These are phyloP conservation scores for Cucumis hystrix DNA, from an alignment of 306 rosid genomes.

Conservation along the genomic window DNA sequence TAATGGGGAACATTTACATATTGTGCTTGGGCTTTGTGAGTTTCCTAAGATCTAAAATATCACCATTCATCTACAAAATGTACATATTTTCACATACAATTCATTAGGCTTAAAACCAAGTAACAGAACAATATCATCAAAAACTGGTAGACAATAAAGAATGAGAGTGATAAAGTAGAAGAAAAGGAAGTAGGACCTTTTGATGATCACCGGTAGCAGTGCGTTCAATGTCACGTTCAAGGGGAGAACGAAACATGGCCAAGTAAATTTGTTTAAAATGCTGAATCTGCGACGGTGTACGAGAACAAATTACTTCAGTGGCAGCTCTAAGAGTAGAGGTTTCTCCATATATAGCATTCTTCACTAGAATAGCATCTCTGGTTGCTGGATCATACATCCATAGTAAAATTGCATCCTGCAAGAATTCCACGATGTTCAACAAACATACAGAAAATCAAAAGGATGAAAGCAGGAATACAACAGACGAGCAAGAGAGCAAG, in stretches of 20 bases:
- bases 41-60: neutral
- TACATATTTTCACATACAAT: neutral
- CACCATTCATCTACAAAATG: neutral
- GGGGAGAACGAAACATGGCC: slow-evolving; percentile 24
- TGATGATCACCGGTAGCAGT: slow-evolving; percentile 47
- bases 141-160: neutral
- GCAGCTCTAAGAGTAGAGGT: slow-evolving; percentile 34
- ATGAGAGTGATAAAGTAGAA: neutral
- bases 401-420: slow-evolving; percentile 51
- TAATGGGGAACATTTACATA: neutral
- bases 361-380: slow-evolving; percentile 48
- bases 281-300: slow-evolving; percentile 59
- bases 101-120: neutral
- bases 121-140: neutral
- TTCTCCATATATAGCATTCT: slow-evolving; percentile 22
- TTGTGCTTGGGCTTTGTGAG: neutral
- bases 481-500: neutral
- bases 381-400: slow-evolving; percentile 77
- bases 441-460: neutral
- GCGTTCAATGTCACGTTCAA: slow-evolving; percentile 48
- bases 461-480: neutral
- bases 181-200: slow-evolving; percentile 30
- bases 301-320: slow-evolving; percentile 71
- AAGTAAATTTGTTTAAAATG: slow-evolving; percentile 51
- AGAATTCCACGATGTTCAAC: neutral